Evolutionary conservation across 2,329 filamentous ascomycete genomes (phyloP), one percentile per base, ranked within the genome.

Genomic region (Beauveria sp.): DNA sequence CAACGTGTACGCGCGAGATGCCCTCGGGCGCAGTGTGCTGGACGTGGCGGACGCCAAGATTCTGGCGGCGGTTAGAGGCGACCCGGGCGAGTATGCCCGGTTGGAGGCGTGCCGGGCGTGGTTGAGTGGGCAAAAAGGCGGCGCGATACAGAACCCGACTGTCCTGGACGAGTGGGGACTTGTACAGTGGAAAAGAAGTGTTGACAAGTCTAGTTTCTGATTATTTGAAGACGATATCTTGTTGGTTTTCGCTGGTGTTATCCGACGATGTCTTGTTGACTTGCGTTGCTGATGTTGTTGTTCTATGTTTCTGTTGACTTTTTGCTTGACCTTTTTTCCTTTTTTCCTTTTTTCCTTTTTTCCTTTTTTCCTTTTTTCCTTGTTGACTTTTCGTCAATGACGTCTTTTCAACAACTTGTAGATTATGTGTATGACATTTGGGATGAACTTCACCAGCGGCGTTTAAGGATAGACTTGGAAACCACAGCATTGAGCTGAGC

Each of bases 1-100:
- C 12, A 81, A 78, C 34, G 76, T 81, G 1, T 72, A 79, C 38
- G 78, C 71, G 8, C 72, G 79, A 1, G 79, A 83, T 58, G 72
- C 71, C 0, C 70, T 73, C 1, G 78, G 79, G 0, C 63, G 77
- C 3, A 76, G 79, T 46, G 69, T 82, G 8, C 69, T 84, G 1
- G 76, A 78, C 7, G 72, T 81, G 1, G 70, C 78, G 0, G 80
- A 83, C 59, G 67, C 67, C 18, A 72, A 75, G 64, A 76, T 78
- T 12, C 10, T n/a, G 28, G 24, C 43, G 4, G 40, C 14, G n/a
- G 24, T 26, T 14, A 34, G 24, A 8, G 26, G 34, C 49, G 8
- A n/a, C 16, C 28, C 38, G 34, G 10, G 70, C 20, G 70, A 72
- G 22, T 78, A 78, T 60, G 74, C 77, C 0, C 74, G 77, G 28